Base-by-base conservation (phyloP, 2,329 filamentous ascomycete genomes). In the Coniochaeta sp. region DNA sequence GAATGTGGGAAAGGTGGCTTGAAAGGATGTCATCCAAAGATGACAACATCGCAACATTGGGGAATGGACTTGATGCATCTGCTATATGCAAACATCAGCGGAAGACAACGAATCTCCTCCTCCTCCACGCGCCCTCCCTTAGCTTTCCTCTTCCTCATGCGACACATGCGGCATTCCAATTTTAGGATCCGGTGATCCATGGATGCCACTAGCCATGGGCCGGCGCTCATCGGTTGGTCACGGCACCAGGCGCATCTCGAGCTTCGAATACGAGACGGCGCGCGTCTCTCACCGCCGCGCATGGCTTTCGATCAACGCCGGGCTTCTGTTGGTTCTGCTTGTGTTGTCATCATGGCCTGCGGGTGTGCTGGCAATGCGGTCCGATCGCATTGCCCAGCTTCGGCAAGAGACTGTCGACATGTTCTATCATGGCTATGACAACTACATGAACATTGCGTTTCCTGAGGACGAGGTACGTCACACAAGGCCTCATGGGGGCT, bases 351-450 rank as follows among this genome's bases (percentile, higher is more conserved):
- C 74, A 73, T 81, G 78, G 77, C 71, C 73, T 32, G 69, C 67
- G 22, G 54, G 64, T 3, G 73, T 69, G 19, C 65, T 64, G 58
- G 79, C 81, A 38, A 87, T 88, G 84, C 78, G 78, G 44, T 74
- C 79, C n/a, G 77, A 77, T 61, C 79, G 77, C 66, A 76, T 87
- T 61, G 77, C 79, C 56, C 75, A 81, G 66, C 72, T 88, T 67
- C 80, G 85, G 58, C 79, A 77, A 64, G 81, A 86, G 61, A 86
- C 85, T 12, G 82, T 86, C 61, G 82, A 90, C 66, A 91, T 98
- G 82, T 98, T 98, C 79, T 96, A 96, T 74, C 95, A 99, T 79
- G 95, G 95, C 62, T 98, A 88, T 77, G 87, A 93, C 75, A 96
- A 93, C 74, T 99, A 99, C 78, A 95, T 97, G 87, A 77, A 84